Evolutionary conservation across 306 rosid species (phyloP).

Genomic region (Pyrus betulifolia): DNA sequence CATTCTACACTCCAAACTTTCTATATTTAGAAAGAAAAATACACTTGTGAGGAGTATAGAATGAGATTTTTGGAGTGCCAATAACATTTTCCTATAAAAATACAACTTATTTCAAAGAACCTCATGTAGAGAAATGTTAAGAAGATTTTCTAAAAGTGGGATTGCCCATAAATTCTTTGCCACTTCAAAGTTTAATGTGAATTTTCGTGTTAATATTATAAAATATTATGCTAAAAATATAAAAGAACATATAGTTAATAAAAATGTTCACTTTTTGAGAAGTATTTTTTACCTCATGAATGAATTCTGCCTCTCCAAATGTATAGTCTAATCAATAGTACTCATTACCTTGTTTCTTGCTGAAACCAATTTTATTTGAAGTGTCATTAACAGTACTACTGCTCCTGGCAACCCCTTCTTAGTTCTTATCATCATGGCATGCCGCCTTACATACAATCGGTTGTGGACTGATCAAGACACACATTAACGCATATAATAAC

Average conservation of each 20-base stretch:
- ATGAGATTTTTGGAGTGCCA: too few relatives aligned
- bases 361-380: background rate
- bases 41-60: too few relatives aligned
- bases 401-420: background rate
- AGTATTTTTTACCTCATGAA: background rate
- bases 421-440: background rate
- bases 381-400: background rate
- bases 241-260: too few relatives aligned
- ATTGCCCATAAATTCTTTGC: rapidly evolving
- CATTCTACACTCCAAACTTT: too few relatives aligned
- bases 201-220: too few relatives aligned
- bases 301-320: background rate
- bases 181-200: too few relatives aligned
- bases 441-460: background rate
- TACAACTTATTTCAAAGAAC: background rate
- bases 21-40: too few relatives aligned
- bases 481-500: background rate
- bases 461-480: background rate
- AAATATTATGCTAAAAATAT: too few relatives aligned
- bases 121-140: background rate
- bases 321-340: background rate
- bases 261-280: too few relatives aligned
- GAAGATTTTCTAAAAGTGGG: rapidly evolving
- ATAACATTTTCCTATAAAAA: too few relatives aligned
- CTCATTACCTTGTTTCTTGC: background rate